These are phyloP conservation scores for Fagus sylvatica DNA, from an alignment of 306 rosid species.

Conservation along the genomic window DNA sequence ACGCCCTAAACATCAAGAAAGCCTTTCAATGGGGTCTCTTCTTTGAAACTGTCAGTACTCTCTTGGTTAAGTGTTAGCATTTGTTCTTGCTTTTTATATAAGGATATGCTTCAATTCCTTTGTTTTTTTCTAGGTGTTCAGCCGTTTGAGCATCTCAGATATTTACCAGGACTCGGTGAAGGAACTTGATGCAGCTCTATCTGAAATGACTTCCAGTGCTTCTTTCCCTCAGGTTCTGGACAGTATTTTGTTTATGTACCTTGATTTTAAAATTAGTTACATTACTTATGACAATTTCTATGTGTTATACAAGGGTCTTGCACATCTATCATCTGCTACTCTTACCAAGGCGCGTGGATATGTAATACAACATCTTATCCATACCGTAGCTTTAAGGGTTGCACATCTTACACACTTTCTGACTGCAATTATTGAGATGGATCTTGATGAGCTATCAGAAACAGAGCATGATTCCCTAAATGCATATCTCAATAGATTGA, in stretches of 20 bases:
- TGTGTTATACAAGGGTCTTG: conserved; percentile 21
- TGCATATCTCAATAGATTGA: conserved; percentile 32
- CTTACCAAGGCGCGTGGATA: conserved; percentile 16
- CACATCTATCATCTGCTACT: conserved; percentile 29
- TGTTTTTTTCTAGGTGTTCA: conserved; percentile 22
- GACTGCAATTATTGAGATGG: conserved; percentile 32
- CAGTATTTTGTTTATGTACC: neutral
- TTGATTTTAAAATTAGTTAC: neutral
- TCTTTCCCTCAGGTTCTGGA: conserved; percentile 38
- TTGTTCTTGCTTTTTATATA: neutral
- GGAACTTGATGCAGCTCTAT: conserved; percentile 41
- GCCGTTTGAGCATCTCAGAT: conserved; percentile 29
- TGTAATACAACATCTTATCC: conserved; percentile 33
- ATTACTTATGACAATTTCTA: neutral
- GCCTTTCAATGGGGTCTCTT: conserved; percentile 42
- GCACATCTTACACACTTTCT: conserved; percentile 37
- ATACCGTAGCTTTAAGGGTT: conserved; percentile 27
- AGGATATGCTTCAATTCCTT: neutral
- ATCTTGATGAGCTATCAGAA: conserved; percentile 32
- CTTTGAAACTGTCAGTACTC: conserved; percentile 41
- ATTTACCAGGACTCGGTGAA: conserved; percentile 28
- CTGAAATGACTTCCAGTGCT: conserved; percentile 31
- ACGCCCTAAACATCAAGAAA: conserved; percentile 31
- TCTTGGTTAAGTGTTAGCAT: too few relatives aligned
- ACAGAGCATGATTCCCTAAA: conserved; percentile 22